Evolutionary conservation across 108 stramenopile species (phyloP), one percentile per base, ranked within the genome.

Genomic region (Schizochytrium sp.): DNA sequence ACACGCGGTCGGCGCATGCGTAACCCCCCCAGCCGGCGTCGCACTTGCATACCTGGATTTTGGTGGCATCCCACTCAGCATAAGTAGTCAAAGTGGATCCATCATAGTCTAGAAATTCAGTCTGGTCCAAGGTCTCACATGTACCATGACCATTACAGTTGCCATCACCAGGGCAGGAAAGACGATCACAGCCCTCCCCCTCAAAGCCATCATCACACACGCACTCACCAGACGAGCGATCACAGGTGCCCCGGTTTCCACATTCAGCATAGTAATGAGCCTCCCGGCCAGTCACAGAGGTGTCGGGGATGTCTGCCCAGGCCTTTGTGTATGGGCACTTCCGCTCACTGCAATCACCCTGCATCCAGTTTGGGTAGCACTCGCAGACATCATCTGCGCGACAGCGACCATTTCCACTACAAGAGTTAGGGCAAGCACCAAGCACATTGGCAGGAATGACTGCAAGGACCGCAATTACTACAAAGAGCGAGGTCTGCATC

Each of bases 341-440:
- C 60, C 94, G 92, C 72, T 93, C 69, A n/a, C 94, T 91, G 91
- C 96, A 96, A 87, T 96, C 96, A 2, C 95, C 93, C 8, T 95
- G 95, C 41, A 72, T 92, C 92, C 95, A 94, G 50, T 94, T 96
- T 12, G 57, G 61, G 60, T 92, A 90, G 89, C 96, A 96, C n/a
- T 47, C 61, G 88, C 96, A 96, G 15, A 89, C 60, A 88, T 95
- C 94, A 12, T 91, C 90, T 1, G 92, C 92, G 55, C 72, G 56
- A 61, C 95, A 95, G 46, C 47, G 59, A 5, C 95, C 95, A 46
- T 93, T 88, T 17, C 93, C 93, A 17, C 90, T 88, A 64, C 95
- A 95, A 17, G 47, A 55, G 76, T 83, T 83, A 38, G 64, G 64
- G 64, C 64, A 69, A 7, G 64, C 64, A 44, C 64, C 15, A 0